phyloP scores from a whole-genome alignment of 345 rosid species.

The Arabidopsis thaliana region DNA sequence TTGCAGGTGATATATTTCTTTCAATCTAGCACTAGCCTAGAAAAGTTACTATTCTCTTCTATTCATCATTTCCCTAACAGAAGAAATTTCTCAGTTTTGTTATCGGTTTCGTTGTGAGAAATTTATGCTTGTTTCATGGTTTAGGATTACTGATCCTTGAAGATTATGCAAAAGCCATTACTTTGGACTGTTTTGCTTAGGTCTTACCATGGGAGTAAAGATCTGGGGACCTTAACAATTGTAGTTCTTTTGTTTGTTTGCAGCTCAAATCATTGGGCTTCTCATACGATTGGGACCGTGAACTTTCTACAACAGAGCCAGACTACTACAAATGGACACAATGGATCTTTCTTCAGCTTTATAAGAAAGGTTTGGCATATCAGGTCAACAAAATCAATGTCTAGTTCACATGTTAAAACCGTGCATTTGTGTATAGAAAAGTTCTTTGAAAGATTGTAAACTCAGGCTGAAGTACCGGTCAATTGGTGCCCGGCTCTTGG shows the following conservation, averaged over 20 bases:
- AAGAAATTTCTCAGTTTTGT: neutral
- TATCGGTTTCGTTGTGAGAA: neutral
- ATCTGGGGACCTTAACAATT: neutral
- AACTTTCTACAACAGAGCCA: constrained; percentile 90
- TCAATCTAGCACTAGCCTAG: neutral
- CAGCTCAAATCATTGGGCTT: constrained; percentile 93
- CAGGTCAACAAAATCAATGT: constrained; percentile 59
- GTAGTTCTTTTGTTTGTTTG: constrained; percentile 41
- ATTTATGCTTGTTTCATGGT: neutral
- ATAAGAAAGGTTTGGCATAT: constrained; percentile 96
- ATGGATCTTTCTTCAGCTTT: constrained; percentile 95
- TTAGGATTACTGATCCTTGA: neutral
- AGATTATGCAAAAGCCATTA: neutral
- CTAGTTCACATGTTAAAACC: constrained; percentile 17
- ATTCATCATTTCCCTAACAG: neutral
- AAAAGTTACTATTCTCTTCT: neutral
- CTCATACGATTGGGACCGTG: constrained; percentile 98
- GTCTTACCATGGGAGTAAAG: neutral
- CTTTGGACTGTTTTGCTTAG: constrained; percentile 16
- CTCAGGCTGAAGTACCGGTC: constrained; percentile 96
- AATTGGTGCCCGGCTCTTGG: constrained; percentile 99
- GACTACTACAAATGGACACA: constrained; percentile 95
- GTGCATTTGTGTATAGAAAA: constrained; percentile 32
- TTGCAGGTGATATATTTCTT: constrained; percentile 60
- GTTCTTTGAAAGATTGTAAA: constrained; percentile 30